Conservation (phyloP, 2,329 filamentous ascomycete genomes). For the Endoconidiophora polonica region DNA sequence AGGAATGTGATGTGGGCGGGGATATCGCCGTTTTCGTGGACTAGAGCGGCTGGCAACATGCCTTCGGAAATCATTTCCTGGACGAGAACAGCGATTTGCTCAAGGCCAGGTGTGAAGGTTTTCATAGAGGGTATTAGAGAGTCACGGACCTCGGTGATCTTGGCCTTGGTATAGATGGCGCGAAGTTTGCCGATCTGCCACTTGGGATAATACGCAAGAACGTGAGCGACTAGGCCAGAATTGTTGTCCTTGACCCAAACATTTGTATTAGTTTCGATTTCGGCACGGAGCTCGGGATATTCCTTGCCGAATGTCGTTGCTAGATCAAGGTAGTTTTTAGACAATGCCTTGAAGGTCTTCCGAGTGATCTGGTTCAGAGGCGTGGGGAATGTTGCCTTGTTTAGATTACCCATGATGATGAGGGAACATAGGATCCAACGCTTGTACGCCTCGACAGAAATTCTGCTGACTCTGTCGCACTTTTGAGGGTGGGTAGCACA, state of each 20-base stretch:
- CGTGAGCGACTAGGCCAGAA: constrained; percentile 49
- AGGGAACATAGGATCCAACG: constrained; percentile 73
- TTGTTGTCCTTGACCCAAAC: constrained; percentile 62
- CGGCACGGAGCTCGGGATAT: constrained; percentile 37
- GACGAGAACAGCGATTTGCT: constrained; percentile 30
- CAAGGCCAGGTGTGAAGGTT: constrained; percentile 24
- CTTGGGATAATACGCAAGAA: constrained; percentile 53
- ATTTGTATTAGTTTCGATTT: constrained; percentile 39
- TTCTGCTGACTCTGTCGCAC: constrained; percentile 47
- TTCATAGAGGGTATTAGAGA: constrained; percentile 37
- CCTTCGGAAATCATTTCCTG: constrained; percentile 37
- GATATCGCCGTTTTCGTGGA: constrained; percentile 23
- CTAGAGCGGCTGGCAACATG: constrained; percentile 36
- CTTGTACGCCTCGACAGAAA: constrained; percentile 82
- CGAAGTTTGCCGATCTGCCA: constrained; percentile 61
- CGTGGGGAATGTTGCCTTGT: background rate
- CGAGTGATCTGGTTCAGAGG: constrained; percentile 3
- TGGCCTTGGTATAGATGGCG: constrained; percentile 48
- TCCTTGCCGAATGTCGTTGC: constrained; percentile 45
- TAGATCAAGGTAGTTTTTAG: constrained; percentile 55
- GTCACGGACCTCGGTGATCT: constrained; percentile 34
- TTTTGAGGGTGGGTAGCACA: constrained; percentile 50
- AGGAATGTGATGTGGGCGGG: constrained; percentile 36
- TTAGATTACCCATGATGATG: constrained; percentile 44
- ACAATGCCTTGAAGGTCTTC: constrained; percentile 26